Conservation (phyloP, 441 rosid genomes). For the Jatropha podagrica region DNA sequence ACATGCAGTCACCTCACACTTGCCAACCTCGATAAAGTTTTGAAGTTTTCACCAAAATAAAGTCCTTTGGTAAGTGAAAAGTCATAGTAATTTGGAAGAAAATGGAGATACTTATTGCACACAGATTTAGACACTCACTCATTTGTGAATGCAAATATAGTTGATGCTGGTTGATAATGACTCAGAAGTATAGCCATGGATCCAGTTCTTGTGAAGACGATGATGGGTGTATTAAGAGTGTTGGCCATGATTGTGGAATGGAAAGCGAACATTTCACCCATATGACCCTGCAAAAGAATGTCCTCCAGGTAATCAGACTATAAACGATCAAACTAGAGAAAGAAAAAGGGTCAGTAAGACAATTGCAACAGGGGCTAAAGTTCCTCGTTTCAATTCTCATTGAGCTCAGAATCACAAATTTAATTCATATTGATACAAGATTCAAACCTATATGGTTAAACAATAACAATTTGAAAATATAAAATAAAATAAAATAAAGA, state of each 20-base stretch:
- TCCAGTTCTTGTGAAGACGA: conserved; percentile 92
- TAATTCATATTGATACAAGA: not conserved
- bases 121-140: conserved; percentile 49
- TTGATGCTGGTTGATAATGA: conserved; percentile 83
- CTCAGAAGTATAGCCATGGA: conserved; percentile 88
- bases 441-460: not conserved
- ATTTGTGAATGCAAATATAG: conserved; percentile 92
- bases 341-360: not conserved
- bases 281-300: conserved; percentile 59
- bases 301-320: conserved; percentile 19
- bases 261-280: conserved; percentile 98
- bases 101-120: not conserved
- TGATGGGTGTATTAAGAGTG: conserved; percentile 72
- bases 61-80: not conserved
- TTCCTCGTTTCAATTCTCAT: not conserved
- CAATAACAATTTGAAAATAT: not conserved
- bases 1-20: not conserved
- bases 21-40: not conserved
- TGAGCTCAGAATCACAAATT: not conserved
- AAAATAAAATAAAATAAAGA: not conserved
- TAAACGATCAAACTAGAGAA: conserved; percentile 5
- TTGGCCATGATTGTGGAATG: conserved; percentile 95
- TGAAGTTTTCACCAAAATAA: not conserved
- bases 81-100: not conserved
- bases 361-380: not conserved